A percentile compares a stretch with the other conserved stretches of the same genome.
Evolutionary conservation across 169 alveolate genomes (phyloP).

Genomic region (Ichthyophthirius multifiliis): DNA sequence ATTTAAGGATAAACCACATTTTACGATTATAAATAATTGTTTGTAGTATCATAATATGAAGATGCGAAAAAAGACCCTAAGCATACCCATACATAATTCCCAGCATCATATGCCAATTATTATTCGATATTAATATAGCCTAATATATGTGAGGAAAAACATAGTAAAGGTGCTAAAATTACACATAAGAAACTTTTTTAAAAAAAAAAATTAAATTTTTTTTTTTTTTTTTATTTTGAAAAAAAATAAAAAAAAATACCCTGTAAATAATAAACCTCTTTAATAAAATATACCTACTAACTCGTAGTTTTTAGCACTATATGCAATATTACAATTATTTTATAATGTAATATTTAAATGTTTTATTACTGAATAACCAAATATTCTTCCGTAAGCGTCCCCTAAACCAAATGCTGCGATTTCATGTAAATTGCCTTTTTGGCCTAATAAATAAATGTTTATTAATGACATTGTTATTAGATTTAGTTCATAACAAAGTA

Average conservation of each 20-base stretch:
- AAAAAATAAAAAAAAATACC: background rate
- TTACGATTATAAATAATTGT: background rate
- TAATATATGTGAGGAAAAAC: background rate
- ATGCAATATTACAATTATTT: background rate
- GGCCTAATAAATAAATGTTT: conserved; percentile 3
- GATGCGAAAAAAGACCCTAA: background rate
- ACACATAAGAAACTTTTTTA: background rate
- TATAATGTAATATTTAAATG: background rate
- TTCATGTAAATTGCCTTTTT: background rate
- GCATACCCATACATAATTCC: background rate
- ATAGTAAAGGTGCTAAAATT: background rate
- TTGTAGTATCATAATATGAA: conserved; percentile 2
- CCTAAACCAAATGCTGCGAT: background rate
- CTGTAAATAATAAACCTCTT: background rate
- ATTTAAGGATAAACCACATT: background rate
- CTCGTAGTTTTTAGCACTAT: background rate
- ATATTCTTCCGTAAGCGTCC: background rate
- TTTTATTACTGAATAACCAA: conserved; percentile 1
- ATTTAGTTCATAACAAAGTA: background rate
- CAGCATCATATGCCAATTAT: background rate
- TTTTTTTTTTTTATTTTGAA: too few species aligned
- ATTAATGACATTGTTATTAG: background rate
- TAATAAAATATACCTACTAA: background rate
- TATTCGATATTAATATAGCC: background rate
- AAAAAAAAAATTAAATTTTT: too few species aligned